phyloP scores from a whole-genome alignment of 495 filamentous ascomycete genomes.

The Penicillium canescens region DNA sequence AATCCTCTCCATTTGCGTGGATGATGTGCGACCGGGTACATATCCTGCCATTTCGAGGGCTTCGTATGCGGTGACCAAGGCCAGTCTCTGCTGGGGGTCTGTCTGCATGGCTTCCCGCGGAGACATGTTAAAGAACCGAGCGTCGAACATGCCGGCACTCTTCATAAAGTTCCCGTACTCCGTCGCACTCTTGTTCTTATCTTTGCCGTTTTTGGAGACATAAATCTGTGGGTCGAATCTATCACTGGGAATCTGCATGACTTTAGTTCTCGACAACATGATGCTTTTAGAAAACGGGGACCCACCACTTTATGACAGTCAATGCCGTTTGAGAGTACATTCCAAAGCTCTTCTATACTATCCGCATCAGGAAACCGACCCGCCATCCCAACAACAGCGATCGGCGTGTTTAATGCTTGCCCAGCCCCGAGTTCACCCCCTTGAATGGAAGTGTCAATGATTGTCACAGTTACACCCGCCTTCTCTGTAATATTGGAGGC shows the following conservation, averaged over 20 bases:
- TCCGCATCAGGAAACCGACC: constrained; percentile 39
- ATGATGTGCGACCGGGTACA: constrained; percentile 17
- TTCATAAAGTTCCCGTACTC: constrained; percentile 36
- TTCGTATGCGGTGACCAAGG: constrained; percentile 37
- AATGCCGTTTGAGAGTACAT: constrained; percentile 35
- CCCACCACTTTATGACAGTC: too few species aligned
- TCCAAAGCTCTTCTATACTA: constrained; percentile 40
- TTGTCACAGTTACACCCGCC: too few species aligned
- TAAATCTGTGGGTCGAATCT: constrained; percentile 47
- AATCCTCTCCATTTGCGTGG: constrained; percentile 20
- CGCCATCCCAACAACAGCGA: constrained; percentile 45
- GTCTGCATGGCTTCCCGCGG: constrained; percentile 27
- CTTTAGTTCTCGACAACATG: too few species aligned
- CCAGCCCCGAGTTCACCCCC: too few species aligned
- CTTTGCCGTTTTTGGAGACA: constrained; percentile 32
- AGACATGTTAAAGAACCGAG: constrained; percentile 33
- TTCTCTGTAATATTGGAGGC: too few species aligned
- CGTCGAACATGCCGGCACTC: constrained; percentile 27
- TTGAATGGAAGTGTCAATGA: too few species aligned
- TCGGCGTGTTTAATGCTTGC: too few species aligned
- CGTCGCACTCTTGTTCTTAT: constrained; percentile 34
- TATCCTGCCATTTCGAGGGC: constrained; percentile 37
- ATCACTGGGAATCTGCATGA: constrained; percentile 34
- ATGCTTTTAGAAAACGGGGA: too few species aligned
- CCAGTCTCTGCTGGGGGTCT: constrained; percentile 34